Conservation (phyloP, 2,329 filamentous ascomycete genomes). For the Aureobasidium sp. region DNA sequence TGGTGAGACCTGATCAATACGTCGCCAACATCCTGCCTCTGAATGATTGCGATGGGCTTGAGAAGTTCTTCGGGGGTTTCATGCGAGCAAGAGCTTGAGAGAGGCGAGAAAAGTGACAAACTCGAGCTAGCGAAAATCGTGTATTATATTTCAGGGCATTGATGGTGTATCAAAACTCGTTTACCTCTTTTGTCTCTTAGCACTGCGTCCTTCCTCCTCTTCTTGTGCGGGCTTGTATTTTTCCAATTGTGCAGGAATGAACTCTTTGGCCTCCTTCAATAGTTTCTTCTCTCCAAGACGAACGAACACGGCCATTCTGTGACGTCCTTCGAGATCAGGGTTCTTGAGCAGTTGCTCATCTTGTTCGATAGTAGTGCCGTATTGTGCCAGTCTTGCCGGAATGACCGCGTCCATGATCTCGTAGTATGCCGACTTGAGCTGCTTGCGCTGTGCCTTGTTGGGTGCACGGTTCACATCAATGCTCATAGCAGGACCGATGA, state of each 20-base stretch:
- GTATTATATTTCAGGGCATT: neutral
- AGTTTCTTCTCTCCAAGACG: constrained; percentile 9
- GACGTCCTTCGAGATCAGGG: neutral
- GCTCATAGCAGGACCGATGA: neutral
- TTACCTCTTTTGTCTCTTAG: constrained; percentile 13
- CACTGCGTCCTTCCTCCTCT: neutral
- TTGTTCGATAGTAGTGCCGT: constrained; percentile 12
- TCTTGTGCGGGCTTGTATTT: constrained; percentile 12
- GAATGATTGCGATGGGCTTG: constrained; percentile 18
- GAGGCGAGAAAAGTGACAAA: neutral
- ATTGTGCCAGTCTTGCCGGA: constrained; percentile 13
- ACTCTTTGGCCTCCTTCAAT: constrained; percentile 4
- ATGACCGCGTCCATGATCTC: neutral
- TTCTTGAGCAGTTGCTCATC: constrained; percentile 4
- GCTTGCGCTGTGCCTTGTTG: constrained; percentile 6
- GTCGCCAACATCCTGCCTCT: constrained; percentile 36
- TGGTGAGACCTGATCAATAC: constrained; percentile 62
- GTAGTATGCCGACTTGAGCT: neutral
- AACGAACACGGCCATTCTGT: constrained; percentile 8
- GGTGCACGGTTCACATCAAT: neutral
- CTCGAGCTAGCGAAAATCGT: neutral
- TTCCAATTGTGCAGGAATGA: neutral
- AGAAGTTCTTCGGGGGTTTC: constrained; percentile 26
- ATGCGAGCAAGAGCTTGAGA: constrained; percentile 8
- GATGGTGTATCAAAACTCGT: neutral